Base-by-base conservation (phyloP, 164 flowering plant genomes). In the Protea cynaroides region DNA sequence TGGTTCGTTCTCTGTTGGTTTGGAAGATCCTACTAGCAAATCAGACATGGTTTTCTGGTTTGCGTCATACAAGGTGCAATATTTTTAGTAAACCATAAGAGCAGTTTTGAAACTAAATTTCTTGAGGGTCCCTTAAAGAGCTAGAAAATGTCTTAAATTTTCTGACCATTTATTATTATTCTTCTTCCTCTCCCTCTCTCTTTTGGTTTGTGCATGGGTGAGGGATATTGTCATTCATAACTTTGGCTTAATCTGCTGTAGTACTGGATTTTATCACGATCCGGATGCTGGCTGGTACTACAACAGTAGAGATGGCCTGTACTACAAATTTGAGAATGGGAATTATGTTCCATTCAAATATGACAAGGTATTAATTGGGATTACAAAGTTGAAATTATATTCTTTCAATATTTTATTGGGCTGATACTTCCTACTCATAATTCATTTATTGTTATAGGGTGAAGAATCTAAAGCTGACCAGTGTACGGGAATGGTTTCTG, bases 261-360 rank as follows among this genome's bases (percentile, higher is more conserved):
- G 97, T 72, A 84, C 81, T 76, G 96, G 96, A 57, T 91, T 91
- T 79, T 91, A 91, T 77, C 93, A 95, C 66, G 96, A 95, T 55
- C 94, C 96, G 0, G 75, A 56, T 71, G 94, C 84, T 38, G 96
- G 97, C 8, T 91, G 96, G 96, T 95, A 88, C 68, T 89, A 88
- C 65, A 86, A 85, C 76, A 78, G 77, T 68, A 73, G 64, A 71
- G 99, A 91, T 72, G 89, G 93, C 9, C 75, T 78, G 23, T 91
- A 94, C 67, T 94, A 94, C 85, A 85, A 85, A 71, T 88, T 84
- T 66, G 93, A 89, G 70, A 66, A 86, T 75, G 97, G 97, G 25
- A 81, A 75, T 51, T 91, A 91, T 72, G 94, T 88, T 73, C 82
- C 73, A 56, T 65, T 82, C 70, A 85, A 81, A 52, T 72, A 78